Base-by-base conservation (phyloP, 164 flowering plant genomes). In the Tetracentron sinense region DNA sequence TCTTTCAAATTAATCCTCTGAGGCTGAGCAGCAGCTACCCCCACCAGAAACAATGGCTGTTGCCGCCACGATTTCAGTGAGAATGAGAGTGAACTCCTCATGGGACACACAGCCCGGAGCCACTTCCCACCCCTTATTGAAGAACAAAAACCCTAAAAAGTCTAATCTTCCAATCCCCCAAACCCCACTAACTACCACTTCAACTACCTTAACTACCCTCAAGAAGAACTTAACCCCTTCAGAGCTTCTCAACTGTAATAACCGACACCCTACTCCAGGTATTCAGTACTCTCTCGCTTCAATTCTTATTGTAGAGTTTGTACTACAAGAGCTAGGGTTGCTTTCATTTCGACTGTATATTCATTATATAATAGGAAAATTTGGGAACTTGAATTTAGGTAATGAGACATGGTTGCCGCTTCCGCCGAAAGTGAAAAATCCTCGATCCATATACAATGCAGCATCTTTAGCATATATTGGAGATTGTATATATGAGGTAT, bases 401-500 rank as follows among this genome's bases (percentile, higher is more conserved):
- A 82, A 75, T 63, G 95, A 89, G 55, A 67, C 57, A 71, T 92
- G 98, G 96, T 48, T 86, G 71, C 96, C 95, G 1, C 74, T 28
- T 54, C 79, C 96, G 10, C 98, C 96, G 0, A 81, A 82, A 69
- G 88, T 88, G 74, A 77, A 84, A 69, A 85, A 86, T 70, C 96
- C 96, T 51, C 80, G 92, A 2, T 86, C 92, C 0, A 71, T 78
- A 7, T 80, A 72, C 60, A 92, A 92, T 76, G 95, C 96, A 1
- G 91, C 96, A 15, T 69, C 92, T 7, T 70, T 92, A 65, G 98
- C 98, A 5, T 92, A 86, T 66, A 75, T 92, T 64, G 96, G 95
- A 26, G 98, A 92, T 60, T 77, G 91, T 70, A 78, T 92, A 30
- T 92, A 75, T 62, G 98, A 92, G 96, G 96, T 86, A n/a, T 42